Base-by-base conservation (phyloP, 2,329 filamentous ascomycete species). In the Colletotrichum orchidophilum region DNA sequence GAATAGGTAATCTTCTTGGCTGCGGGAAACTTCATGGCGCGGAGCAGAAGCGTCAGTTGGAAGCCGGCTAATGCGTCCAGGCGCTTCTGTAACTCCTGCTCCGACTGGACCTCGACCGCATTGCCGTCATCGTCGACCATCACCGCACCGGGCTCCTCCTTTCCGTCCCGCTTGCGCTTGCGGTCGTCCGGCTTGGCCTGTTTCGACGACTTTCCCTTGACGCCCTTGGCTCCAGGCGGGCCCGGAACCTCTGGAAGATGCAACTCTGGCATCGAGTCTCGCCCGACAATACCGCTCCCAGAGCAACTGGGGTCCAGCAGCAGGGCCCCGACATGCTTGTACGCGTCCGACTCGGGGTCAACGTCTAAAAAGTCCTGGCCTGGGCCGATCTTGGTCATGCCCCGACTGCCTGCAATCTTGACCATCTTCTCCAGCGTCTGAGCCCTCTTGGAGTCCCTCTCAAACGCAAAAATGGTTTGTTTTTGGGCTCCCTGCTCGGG, bases 281-380 rank as follows among this genome's bases (percentile, higher is more conserved):
- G 89, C 2, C 95, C 94, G 27, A 98, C 90, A 66, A 99, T 99
- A 1, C 96, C 96, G 78, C 94, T 98, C 0, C 96, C 96, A 1
- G 95, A 98, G 79, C 96, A 99, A 79, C 94, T 97, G 0, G 96
- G 96, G 78, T 99, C 96, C 2, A 99, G 87, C 0, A 99, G 86
- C 50, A 99, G 84, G 8, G 92, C 93, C 0, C 91, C 90, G n/a
- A 98, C 94, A n/a, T 90, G 84, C 57, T 82, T 82, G 76, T 92
- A 96, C 57, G 87, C 85, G 3, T 85, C 80, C 1, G 89, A 86
- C 1, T 81, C 75, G 0, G 95, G 94, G 70, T 96, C 88, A 5
- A 94, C 87, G 63, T 90, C 91, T 15, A 97, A 82, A 76, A 98
- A 98, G 79, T 99, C 95, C 76, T 94, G 90, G 0, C 91, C 92